Conservation (phyloP, 148 eudicot species). For the Persicaria tinctoria region DNA sequence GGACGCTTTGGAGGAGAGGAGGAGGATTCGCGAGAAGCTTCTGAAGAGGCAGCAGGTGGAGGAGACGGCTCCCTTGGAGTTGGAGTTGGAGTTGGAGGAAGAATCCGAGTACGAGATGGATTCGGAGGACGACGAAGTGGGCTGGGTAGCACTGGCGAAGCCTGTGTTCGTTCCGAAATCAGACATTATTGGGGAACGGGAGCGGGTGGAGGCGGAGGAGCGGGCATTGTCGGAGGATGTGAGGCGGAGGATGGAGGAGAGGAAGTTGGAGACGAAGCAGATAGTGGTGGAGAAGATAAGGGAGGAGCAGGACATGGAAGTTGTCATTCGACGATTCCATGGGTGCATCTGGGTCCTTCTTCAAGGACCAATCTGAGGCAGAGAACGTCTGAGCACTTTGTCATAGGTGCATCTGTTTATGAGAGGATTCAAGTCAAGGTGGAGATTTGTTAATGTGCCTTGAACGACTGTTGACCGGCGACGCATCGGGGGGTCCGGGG, state of each 20-base stretch:
- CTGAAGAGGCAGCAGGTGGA: constrained; percentile 28
- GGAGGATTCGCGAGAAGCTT: constrained; percentile 48
- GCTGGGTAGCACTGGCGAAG: constrained; percentile 44
- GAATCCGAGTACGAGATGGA: constrained; percentile 69
- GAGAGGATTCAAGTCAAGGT: no score
- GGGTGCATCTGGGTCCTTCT: no score
- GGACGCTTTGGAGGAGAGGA: constrained; percentile 59
- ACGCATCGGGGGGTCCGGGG: no score
- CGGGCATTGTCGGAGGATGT: constrained; percentile 46
- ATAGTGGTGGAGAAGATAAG: constrained; percentile 60
- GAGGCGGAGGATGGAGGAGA: constrained; percentile 40
- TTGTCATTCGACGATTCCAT: no score
- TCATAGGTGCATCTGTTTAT: no score
- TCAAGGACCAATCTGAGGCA: no score
- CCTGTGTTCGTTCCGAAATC: constrained; percentile 70
- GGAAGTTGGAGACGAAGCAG: constrained; percentile 48
- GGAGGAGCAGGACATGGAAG: constrained; percentile 43
- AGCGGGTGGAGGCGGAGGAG: no score
- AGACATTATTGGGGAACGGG: constrained; percentile 53
- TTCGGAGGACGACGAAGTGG: constrained; percentile 44
- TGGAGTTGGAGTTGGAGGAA: constrained; percentile 31
- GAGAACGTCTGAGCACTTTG: no score
- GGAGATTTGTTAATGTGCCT: no score
- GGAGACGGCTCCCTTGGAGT: no score
- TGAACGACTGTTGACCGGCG: no score